A percentile compares a stretch with the other conserved stretches of the same genome.
phyloP scores from a whole-genome alignment of 192 early-diverging fungal species.

The Rhizophlyctis rosea region DNA sequence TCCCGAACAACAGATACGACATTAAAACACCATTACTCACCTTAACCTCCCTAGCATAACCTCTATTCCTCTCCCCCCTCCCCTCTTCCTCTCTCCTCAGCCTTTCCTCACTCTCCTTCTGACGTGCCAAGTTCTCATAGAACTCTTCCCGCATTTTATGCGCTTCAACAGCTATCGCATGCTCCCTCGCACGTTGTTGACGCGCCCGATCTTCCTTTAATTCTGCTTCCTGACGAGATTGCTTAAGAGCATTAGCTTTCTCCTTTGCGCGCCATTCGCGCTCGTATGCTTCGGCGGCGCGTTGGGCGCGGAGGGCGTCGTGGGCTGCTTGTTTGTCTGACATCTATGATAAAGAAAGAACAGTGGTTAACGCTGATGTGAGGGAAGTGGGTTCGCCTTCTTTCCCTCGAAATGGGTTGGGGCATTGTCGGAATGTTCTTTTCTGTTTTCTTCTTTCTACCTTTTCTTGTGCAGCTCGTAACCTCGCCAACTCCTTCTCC shows the following conservation, averaged over 20 bases:
- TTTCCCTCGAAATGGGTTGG: too few species aligned
- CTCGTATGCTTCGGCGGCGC: slow-evolving; percentile 58
- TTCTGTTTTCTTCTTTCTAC: too few species aligned
- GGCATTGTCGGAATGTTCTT: too few species aligned
- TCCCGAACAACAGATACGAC: too few species aligned
- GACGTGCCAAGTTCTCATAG: slow-evolving; percentile 43
- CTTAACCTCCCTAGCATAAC: slow-evolving; percentile 54
- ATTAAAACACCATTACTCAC: too few species aligned
- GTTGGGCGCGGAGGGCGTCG: slow-evolving; percentile 51
- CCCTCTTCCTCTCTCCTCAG: slow-evolving; percentile 36
- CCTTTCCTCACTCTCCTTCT: slow-evolving; percentile 48
- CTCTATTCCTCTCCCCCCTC: slow-evolving; percentile 39
- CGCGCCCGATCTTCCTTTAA: slow-evolving; percentile 40
- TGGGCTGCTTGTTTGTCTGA: slow-evolving; percentile 59
- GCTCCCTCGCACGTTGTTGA: slow-evolving; percentile 53
- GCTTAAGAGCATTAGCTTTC: slow-evolving; percentile 37
- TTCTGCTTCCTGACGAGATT: slow-evolving; percentile 39
- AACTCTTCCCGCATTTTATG: slow-evolving; percentile 56
- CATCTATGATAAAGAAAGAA: slow-evolving; percentile 25
- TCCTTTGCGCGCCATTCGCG: slow-evolving; percentile 56
- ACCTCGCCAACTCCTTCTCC: slow-evolving; percentile 49
- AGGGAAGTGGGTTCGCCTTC: neutral
- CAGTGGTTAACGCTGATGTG: neutral
- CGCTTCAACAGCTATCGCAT: slow-evolving; percentile 57
- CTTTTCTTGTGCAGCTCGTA: slow-evolving; percentile 58